Percentiles rank a stretch among this genome's conserved stretches.
phyloP scores from a whole-genome alignment of 805 yeast genomes.

The Candida piceae region DNA sequence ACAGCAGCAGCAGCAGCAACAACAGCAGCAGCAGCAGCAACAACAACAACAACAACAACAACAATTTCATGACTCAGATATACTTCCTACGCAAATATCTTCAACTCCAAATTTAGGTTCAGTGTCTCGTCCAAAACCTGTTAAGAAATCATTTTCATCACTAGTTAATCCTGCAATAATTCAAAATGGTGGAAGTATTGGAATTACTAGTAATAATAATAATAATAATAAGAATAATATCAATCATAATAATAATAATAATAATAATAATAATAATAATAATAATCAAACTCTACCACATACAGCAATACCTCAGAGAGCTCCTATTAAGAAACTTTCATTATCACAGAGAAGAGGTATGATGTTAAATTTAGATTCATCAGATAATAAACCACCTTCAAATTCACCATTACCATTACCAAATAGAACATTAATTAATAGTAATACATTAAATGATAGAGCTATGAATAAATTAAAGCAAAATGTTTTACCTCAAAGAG shows the following conservation, averaged over 20 bases:
- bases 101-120: slow-evolving; percentile 26
- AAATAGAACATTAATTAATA: not conserved
- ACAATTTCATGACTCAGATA: not conserved
- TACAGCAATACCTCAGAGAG: slow-evolving; percentile 7
- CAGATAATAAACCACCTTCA: not conserved
- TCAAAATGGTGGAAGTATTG: too few species aligned
- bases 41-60: too few species aligned
- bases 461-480: slow-evolving; percentile 16
- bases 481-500: slow-evolving; percentile 22
- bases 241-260: too few species aligned
- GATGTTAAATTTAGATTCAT: slow-evolving; percentile 37
- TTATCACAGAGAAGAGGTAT: slow-evolving; percentile 52
- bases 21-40: too few species aligned
- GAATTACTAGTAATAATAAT: too few species aligned
- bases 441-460: slow-evolving; percentile 3
- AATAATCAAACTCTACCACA: too few species aligned
- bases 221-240: too few species aligned
- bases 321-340: slow-evolving; percentile 35
- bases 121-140: slow-evolving; percentile 27
- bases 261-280: too few species aligned
- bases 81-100: slow-evolving; percentile 9
- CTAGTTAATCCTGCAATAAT: slow-evolving; percentile 11
- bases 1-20: too few species aligned
- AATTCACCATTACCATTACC: slow-evolving; percentile 8
- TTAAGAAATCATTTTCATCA: slow-evolving; percentile 16